These are phyloP conservation scores for Fusarium avenaceum DNA, from an alignment of 2,329 filamentous ascomycete genomes.

Conservation along the genomic window DNA sequence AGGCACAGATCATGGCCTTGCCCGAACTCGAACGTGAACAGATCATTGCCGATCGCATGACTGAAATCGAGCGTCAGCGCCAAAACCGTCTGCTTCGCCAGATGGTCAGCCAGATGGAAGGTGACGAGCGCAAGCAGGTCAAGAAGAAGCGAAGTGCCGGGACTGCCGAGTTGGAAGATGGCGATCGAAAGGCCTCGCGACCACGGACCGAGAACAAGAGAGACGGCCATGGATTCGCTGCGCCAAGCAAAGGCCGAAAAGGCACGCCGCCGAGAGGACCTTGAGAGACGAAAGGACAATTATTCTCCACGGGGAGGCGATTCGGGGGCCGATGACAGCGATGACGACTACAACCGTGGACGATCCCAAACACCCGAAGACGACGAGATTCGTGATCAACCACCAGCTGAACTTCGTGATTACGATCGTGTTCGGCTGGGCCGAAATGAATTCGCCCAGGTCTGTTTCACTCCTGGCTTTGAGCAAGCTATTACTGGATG, in stretches of 20 bases:
- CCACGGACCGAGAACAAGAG: constrained; percentile 69
- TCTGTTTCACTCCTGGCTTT: constrained; percentile 94
- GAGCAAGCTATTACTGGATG: constrained; percentile 85
- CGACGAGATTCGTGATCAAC: constrained; percentile 76
- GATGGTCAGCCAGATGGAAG: constrained; percentile 77
- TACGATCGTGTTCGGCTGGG: constrained; percentile 87
- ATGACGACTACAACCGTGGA: constrained; percentile 80
- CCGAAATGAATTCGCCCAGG: constrained; percentile 86
- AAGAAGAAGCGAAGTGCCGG: constrained; percentile 83
- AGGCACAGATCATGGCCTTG: constrained; percentile 83
- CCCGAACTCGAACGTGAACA: constrained; percentile 93
- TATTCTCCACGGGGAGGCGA: constrained; percentile 54
- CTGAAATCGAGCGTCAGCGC: constrained; percentile 83
- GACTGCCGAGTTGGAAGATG: constrained; percentile 83
- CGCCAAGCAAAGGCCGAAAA: constrained; percentile 74
- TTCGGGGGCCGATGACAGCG: constrained; percentile 74
- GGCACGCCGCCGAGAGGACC: constrained; percentile 64
- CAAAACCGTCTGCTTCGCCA: constrained; percentile 87
- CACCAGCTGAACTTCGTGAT: constrained; percentile 81
- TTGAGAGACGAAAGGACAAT: constrained; percentile 71
- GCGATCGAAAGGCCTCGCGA: constrained; percentile 77
- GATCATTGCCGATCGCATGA: constrained; percentile 87
- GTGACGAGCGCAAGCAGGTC: constrained; percentile 65
- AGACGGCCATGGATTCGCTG: constrained; percentile 78
- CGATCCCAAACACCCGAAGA: constrained; percentile 70